phyloP scores from a whole-genome alignment of 2,329 filamentous ascomycete genomes.

The Paecilomyces sp. region DNA sequence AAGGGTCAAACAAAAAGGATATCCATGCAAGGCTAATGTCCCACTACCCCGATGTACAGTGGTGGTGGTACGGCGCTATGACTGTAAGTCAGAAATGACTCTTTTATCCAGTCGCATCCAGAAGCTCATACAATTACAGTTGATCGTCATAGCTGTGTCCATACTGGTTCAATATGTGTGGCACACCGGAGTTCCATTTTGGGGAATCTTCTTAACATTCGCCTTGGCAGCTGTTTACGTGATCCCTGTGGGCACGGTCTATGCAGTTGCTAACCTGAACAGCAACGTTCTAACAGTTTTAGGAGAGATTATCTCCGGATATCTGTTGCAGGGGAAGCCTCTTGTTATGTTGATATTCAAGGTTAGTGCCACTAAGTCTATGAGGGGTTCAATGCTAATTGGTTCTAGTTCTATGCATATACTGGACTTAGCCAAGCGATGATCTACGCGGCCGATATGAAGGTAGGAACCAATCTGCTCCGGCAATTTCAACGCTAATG shows the following conservation, averaged over 20 bases:
- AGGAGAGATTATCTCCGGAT: slow-evolving; percentile 35
- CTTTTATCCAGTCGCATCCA: not conserved
- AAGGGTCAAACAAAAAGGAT: slow-evolving; percentile 23
- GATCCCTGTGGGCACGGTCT: slow-evolving; percentile 34
- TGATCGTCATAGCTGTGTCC: slow-evolving; percentile 30
- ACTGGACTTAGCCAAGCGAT: slow-evolving; percentile 47
- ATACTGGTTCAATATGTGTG: slow-evolving; percentile 14
- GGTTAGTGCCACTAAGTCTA: slow-evolving; percentile 42
- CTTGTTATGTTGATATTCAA: slow-evolving; percentile 39
- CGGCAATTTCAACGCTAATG: not conserved
- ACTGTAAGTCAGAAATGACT: slow-evolving; percentile 9
- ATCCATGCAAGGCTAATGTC: slow-evolving; percentile 31
- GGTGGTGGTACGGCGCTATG: slow-evolving; percentile 32
- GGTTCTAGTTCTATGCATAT: slow-evolving; percentile 48
- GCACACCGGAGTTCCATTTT: slow-evolving; percentile 32
- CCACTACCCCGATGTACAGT: slow-evolving; percentile 26
- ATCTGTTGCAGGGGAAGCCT: slow-evolving; percentile 32
- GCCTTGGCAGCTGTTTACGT: slow-evolving; percentile 32
- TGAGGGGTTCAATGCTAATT: slow-evolving; percentile 58
- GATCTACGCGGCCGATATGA: slow-evolving; percentile 43
- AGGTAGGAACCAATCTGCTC: slow-evolving; percentile 30
- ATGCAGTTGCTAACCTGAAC: slow-evolving; percentile 33
- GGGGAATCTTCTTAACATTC: slow-evolving; percentile 32
- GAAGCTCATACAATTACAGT: slow-evolving; percentile 15
- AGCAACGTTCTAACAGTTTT: slow-evolving; percentile 35